Conservation (phyloP, 495 filamentous ascomycete species). For the Chaetomium cochliodes region DNA sequence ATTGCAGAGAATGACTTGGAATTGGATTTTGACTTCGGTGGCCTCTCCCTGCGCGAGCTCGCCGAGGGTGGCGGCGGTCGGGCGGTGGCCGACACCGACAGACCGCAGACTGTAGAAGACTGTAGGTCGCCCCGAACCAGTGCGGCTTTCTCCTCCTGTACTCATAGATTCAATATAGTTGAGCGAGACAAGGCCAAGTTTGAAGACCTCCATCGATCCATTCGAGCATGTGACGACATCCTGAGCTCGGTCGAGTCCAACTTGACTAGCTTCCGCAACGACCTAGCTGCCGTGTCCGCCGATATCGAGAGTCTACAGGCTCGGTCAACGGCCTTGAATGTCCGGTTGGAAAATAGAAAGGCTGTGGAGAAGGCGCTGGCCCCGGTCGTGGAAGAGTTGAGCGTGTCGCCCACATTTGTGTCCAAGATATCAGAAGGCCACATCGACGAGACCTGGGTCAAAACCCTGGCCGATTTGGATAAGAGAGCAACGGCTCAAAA, state of each 20-base stretch:
- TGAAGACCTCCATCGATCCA: slow-evolving; percentile 86
- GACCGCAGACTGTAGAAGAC: slow-evolving; percentile 70
- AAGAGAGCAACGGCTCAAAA: slow-evolving; percentile 71
- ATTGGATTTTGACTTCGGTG: slow-evolving; percentile 73
- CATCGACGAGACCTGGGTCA: slow-evolving; percentile 88
- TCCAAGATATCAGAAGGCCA: slow-evolving; percentile 80
- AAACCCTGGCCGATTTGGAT: slow-evolving; percentile 80
- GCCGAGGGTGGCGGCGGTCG: slow-evolving; percentile 46
- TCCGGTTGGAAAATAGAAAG: slow-evolving; percentile 84
- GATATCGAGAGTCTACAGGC: slow-evolving; percentile 93
- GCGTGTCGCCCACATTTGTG: slow-evolving; percentile 77
- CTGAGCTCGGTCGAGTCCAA: slow-evolving; percentile 90
- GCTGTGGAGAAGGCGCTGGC: slow-evolving; percentile 85
- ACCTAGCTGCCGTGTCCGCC: slow-evolving; percentile 84
- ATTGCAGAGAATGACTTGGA: slow-evolving; percentile 46
- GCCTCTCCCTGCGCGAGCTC: slow-evolving; percentile 71
- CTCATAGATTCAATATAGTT: slow-evolving; percentile 50
- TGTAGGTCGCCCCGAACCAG: slow-evolving; percentile 50
- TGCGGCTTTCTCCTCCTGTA: slow-evolving; percentile 32
- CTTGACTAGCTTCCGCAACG: slow-evolving; percentile 85
- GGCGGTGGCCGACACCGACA: slow-evolving; percentile 51
- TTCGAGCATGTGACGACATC: slow-evolving; percentile 87
- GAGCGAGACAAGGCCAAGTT: slow-evolving; percentile 85
- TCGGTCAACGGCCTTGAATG: slow-evolving; percentile 77
- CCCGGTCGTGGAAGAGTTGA: slow-evolving; percentile 88